Base-by-base conservation (phyloP, 2,329 filamentous ascomycete species). In the Aureobasidium vineae region DNA sequence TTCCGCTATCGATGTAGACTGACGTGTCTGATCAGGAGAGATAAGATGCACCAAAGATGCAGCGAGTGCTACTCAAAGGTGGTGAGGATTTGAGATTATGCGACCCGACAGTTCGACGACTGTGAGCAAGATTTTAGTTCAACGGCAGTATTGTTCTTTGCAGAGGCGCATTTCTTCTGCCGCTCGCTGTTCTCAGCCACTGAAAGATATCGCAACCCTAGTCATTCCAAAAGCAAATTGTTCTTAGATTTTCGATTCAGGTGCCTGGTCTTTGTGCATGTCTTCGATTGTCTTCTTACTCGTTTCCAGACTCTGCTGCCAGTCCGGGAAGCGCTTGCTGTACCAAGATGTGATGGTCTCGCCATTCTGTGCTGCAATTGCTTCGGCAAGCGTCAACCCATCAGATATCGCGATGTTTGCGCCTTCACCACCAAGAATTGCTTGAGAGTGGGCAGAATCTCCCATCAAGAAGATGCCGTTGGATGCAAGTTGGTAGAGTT, bases 331-430 rank as follows among this genome's bases (percentile, higher is more conserved):
- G 43, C 69, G 70, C 16, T 47, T 31, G 56, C 71, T 67, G 61
- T 71, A 71, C 63, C 72, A 74, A 4, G 64, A 56, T 10, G 63
- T 63, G 16, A 71, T 65, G 6, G 68, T 65, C 11, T 67, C 67
- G 23, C 49, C 53, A 2, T 69, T 70, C 5, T 68, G 36, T 1
- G 66, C 56, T 3, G 69, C 70, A 28, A 78, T 73, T 11, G 71
- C 65, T 33, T 73, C 70, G 1, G 75, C 76, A 38, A 80, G 70
- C 38, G 70, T 71, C 8, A 79, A 59, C 0, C 72, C 77, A 68
- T 80, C 78, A 10, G 69, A 66, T 10, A 80, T 79, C 0, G 78
- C 78, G 7, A 69, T 70, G 68, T 80, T 80, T 7, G 77, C 79
- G 5, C 77, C 76, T 11, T 76, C 68, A 5, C 79, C 77, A 5